Conservation (phyloP, 73 alveolate genomes). For the Paraurostyla sp. region DNA sequence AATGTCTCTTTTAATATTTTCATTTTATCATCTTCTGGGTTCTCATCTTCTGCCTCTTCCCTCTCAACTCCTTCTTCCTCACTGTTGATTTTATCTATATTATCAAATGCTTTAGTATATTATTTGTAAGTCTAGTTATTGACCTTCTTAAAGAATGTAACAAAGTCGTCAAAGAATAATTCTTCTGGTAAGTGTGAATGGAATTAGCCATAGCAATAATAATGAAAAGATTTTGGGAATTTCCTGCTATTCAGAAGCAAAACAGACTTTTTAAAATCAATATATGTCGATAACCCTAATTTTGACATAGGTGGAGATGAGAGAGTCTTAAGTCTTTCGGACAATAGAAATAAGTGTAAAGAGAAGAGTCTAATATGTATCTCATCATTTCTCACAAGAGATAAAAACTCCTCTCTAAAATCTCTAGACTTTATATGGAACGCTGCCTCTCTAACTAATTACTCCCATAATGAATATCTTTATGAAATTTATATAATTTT, state of each 20-base stretch:
- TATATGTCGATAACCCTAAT: not conserved
- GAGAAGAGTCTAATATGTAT: conserved; percentile 36
- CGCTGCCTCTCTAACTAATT: conserved; percentile 25
- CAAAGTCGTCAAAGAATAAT: conserved; percentile 49
- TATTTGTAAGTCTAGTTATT: conserved; percentile 36
- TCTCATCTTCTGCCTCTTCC: not conserved
- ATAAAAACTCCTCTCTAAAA: conserved; percentile 28
- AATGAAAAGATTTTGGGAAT: conserved; percentile 10
- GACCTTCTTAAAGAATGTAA: conserved; percentile 13
- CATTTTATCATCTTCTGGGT: not conserved
- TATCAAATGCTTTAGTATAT: not conserved
- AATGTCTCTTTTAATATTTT: not conserved
- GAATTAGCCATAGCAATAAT: not conserved
- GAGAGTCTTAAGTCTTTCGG: not conserved
- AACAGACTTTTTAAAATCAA: not conserved
- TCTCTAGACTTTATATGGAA: conserved; percentile 39
- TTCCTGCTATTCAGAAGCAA: conserved; percentile 1
- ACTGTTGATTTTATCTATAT: conserved; percentile 14
- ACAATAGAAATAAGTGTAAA: conserved; percentile 18
- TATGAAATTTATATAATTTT: not conserved
- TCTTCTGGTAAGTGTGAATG: conserved; percentile 63
- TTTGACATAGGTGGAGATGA: not conserved
- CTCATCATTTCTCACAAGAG: conserved; percentile 58
- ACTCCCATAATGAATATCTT: conserved; percentile 44
- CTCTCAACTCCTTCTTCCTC: not conserved